A percentile compares a stretch with the other conserved stretches of the same genome.
Conservation (phyloP, 2,329 filamentous ascomycete genomes). For the Alternaria triticimaculans region DNA sequence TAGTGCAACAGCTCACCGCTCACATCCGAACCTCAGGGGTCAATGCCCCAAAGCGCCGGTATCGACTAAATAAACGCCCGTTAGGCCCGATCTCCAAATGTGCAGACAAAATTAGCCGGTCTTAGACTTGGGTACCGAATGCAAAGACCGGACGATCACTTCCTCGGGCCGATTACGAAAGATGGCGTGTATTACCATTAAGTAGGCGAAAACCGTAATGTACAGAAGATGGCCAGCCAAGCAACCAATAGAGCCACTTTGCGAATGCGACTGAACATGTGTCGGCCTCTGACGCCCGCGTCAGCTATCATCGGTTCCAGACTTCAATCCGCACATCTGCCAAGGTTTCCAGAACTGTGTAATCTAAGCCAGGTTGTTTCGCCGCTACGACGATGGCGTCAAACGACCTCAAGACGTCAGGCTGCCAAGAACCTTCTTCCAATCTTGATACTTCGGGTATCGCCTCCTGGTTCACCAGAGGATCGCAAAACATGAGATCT, state of each 20-base stretch:
- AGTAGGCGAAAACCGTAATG: not conserved
- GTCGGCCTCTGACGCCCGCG: not conserved
- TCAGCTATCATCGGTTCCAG: not conserved
- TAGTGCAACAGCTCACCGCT: not conserved
- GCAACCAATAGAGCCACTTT: not conserved
- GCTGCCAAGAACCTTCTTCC: conserved; percentile 49
- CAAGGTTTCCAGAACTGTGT: conserved; percentile 48
- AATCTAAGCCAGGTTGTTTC: conserved; percentile 54
- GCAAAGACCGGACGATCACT: not conserved
- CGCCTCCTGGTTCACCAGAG: conserved; percentile 52
- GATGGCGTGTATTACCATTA: not conserved
- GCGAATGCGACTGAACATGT: not conserved
- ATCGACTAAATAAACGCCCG: not conserved
- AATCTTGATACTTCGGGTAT: conserved; percentile 46
- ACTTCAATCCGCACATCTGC: conserved; percentile 23
- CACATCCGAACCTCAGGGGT: not conserved
- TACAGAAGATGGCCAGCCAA: too few relatives aligned
- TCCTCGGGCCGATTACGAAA: not conserved
- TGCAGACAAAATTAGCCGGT: not conserved
- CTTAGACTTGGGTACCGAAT: not conserved
- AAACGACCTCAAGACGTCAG: conserved; percentile 49
- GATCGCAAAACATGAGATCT: conserved; percentile 56
- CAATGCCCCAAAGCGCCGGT: not conserved
- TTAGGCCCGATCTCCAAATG: not conserved
- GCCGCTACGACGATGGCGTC: conserved; percentile 55